Evolutionary conservation across 164 flowering plant species (phyloP), one percentile per base, ranked within the genome.

Genomic region (Annona cherimola): DNA sequence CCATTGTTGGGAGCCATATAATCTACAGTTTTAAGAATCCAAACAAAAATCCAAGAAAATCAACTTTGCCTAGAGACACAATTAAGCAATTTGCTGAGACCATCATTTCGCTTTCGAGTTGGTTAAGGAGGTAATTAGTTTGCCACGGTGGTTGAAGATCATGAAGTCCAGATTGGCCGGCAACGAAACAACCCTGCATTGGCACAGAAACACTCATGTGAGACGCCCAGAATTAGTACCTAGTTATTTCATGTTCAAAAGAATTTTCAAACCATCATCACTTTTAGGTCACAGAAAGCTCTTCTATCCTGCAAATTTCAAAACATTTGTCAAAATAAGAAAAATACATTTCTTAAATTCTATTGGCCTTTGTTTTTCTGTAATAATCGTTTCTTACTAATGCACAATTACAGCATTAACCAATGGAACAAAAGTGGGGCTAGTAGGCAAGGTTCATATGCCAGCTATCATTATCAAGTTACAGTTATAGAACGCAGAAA

Each of bases 101-200:
- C 6, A 46, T 6, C 5, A 20, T 73, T 83, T 89, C 71, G 88
- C 74, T 82, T 87, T 88, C 83, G 84, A 0, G 62, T 84, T 82
- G 41, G 54, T 67, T 45, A 79, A 81, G 66, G 77, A 20, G 12
- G 86, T 84, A 69, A 86, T 76, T 26, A 79, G 83, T 85, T 75
- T 90, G 69, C 92, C 95, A 2, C 98, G 90, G 78, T 95, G 99
- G 75, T 95, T 91, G 84, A 95, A 95, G 73, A 89, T 88, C 95
- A 95, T 93, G 83, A 89, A 95, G 78, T 93, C 98, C 72, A 87
- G 76, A 79, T 95, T 91, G 63, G 75, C 87, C 12, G 98, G 88
- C 63, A 95, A 82, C 54, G 89, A 84, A 71, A 91, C 98, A 1
- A 86, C 82, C 93, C 99, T 95, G 98, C 86, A 82, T 63, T 71